A percentile compares a stretch with the other conserved stretches of the same genome.
These are phyloP conservation scores for Rhizopus microsporus DNA, from an alignment of 371 early-diverging fungal species.

Conservation along the genomic window DNA sequence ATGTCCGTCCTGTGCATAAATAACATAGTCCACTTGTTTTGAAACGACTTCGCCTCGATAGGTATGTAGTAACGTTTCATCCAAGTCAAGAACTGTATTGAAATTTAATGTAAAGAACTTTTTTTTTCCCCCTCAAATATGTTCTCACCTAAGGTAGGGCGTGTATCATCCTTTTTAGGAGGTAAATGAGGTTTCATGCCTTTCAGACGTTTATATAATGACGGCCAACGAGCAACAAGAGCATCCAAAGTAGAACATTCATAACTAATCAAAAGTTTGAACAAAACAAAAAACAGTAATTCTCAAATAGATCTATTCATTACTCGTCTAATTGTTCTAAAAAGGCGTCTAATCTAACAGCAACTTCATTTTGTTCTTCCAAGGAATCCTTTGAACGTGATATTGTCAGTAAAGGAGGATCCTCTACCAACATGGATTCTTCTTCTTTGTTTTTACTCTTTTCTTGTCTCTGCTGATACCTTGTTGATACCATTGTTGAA, in stretches of 20 bases:
- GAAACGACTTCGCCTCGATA: constrained; percentile 25
- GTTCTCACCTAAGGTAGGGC: constrained; percentile 44
- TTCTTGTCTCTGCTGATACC: constrained; percentile 16
- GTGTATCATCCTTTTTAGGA: constrained; percentile 40
- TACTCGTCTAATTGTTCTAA: constrained; percentile 50
- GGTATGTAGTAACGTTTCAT: constrained; percentile 48
- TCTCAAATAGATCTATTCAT: not conserved
- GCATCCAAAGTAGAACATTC: constrained; percentile 49
- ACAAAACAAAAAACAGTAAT: not conserved
- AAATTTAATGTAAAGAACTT: not conserved
- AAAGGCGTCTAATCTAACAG: constrained; percentile 34
- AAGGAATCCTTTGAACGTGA: constrained; percentile 32
- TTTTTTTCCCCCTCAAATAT: not conserved
- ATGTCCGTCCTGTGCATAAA: constrained; percentile 35
- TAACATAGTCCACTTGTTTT: constrained; percentile 37
- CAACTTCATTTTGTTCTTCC: constrained; percentile 19
- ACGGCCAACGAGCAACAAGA: constrained; percentile 51
- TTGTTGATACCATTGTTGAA: constrained; percentile 29
- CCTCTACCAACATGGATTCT: constrained; percentile 14
- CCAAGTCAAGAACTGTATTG: constrained; percentile 41
- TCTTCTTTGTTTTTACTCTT: constrained; percentile 9
- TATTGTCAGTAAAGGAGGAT: constrained; percentile 36
- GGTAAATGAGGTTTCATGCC: constrained; percentile 48
- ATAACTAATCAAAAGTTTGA: constrained; percentile 23
- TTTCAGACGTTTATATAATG: constrained; percentile 42